Base-by-base conservation (phyloP, 2,329 filamentous ascomycete genomes). In the Rachicladosporium sp. region DNA sequence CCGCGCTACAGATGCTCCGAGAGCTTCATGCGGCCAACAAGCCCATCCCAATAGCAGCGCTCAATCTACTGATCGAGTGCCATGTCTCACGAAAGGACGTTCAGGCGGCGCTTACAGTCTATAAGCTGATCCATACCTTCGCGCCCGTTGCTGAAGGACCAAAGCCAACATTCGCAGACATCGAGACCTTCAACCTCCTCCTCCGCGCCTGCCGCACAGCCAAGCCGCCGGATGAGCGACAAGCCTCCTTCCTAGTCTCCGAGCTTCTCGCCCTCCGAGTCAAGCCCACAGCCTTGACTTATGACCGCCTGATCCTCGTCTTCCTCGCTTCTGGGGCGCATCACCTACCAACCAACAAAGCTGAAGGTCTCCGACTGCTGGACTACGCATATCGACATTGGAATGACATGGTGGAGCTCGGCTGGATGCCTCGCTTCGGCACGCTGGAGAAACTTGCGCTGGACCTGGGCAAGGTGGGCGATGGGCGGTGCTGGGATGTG, bases 131-230 rank as follows among this genome's bases (percentile, higher is more conserved):
- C 7, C 72, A 76, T 46, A 55, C 56, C 2, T 60, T 60, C 37
- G 50, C 49, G 59, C 37, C 52, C 46, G 36, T 45, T 6, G 30
- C 45, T 13, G 36, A 48, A 31, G 46, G 37, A 5, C 41, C 46
- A 21, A 41, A 50, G 12, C 50, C 49, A 10, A 49, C 53, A 4
- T 53, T 58, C 31, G 53, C 56, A 35, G 57, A 59, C 39, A 69
- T 66, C 10, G 58, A 65, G n/a, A 77, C 76, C 0, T 82, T 78
- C 62, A 81, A 82, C 47, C 55, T 68, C 4, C 62, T 82, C 1
- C 49, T 59, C 21, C 50, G 50, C 23, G 44, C 60, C 50, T 46
- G 52, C 40, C 30, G 52, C 43, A 30, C 44, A 5, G 42, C 43
- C 23, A 42, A 49, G 27, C 49, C 46, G 27, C 49, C 44, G 5